Conservation (phyloP, 306 rosid species). For the Macrotyloma uniflorum region DNA sequence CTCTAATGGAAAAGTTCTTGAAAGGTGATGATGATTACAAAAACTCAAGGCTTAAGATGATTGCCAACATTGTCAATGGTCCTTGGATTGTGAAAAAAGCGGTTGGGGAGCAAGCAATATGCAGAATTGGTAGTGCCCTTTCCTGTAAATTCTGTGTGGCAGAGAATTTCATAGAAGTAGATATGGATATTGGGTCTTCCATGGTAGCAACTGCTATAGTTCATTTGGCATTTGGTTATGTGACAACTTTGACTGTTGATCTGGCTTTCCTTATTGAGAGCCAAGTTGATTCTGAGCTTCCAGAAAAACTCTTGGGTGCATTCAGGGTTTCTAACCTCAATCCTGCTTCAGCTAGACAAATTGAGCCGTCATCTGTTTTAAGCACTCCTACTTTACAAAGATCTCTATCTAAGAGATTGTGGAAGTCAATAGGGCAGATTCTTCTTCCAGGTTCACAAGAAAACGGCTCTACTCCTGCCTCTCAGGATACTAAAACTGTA, state of each 20-base stretch:
- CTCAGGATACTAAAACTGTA: neutral
- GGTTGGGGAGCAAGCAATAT: slow-evolving; percentile 46
- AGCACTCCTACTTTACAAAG: neutral
- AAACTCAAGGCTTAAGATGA: slow-evolving; percentile 89
- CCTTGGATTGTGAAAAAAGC: slow-evolving; percentile 19
- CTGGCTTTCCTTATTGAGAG: slow-evolving; percentile 63
- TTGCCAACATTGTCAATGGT: slow-evolving; percentile 66
- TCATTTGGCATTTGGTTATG: slow-evolving; percentile 82
- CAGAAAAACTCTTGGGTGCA: slow-evolving; percentile 75
- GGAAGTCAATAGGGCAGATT: neutral
- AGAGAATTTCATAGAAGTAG: slow-evolving; percentile 34
- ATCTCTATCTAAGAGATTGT: neutral
- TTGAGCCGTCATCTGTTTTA: slow-evolving; percentile 48
- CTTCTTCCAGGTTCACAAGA: slow-evolving; percentile 4
- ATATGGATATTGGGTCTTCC: slow-evolving; percentile 60
- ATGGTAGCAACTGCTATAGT: slow-evolving; percentile 87
- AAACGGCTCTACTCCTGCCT: neutral
- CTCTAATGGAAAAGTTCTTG: slow-evolving; percentile 67
- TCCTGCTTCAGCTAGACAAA: slow-evolving; percentile 65
- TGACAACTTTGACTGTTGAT: slow-evolving; percentile 57
- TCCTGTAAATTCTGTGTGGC: slow-evolving; percentile 58
- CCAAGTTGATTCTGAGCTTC: slow-evolving; percentile 77
- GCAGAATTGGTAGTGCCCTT: slow-evolving; percentile 73
- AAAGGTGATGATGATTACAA: slow-evolving; percentile 71
- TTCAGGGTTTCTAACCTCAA: slow-evolving; percentile 73